Percentiles rank a stretch among this genome's conserved stretches.
phyloP scores from a whole-genome alignment of 2,329 filamentous ascomycete species.

The Penicillium palitans region DNA sequence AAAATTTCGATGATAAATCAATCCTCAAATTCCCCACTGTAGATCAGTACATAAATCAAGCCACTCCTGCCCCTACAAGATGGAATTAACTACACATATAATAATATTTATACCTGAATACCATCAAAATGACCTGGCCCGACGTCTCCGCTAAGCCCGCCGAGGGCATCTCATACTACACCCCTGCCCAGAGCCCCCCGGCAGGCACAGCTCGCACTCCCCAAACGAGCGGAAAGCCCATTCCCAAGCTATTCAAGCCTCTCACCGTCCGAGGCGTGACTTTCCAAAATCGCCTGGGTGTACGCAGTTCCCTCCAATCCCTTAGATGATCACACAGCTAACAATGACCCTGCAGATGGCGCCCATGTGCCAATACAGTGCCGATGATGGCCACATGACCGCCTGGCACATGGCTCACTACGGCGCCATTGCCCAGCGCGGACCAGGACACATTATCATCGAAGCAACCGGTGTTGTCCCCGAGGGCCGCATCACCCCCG shows the following conservation, averaged over 20 bases:
- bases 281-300: constrained; percentile 65
- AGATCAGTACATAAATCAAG: background rate
- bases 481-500: constrained; percentile 78
- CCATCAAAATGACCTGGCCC: constrained; percentile 27
- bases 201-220: constrained; percentile 43
- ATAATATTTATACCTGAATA: background rate
- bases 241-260: constrained; percentile 60
- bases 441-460: constrained; percentile 72
- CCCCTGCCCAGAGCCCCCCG: constrained; percentile 39
- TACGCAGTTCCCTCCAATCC: constrained; percentile 20
- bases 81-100: background rate
- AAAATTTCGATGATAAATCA: constrained; percentile 5
- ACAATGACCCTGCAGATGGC: constrained; percentile 25
- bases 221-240: constrained; percentile 42
- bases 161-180: constrained; percentile 45
- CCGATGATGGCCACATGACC: constrained; percentile 70
- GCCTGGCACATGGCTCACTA: constrained; percentile 82
- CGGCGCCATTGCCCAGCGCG: constrained; percentile 73
- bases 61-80: background rate
- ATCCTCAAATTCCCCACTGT: background rate
- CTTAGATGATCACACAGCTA: background rate
- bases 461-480: constrained; percentile 76
- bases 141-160: constrained; percentile 41
- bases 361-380: constrained; percentile 66
- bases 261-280: constrained; percentile 59